Evolutionary conservation across 768 basidiomycete species (phyloP), one percentile per base, ranked within the genome.

Genomic region (Suillus discolor): DNA sequence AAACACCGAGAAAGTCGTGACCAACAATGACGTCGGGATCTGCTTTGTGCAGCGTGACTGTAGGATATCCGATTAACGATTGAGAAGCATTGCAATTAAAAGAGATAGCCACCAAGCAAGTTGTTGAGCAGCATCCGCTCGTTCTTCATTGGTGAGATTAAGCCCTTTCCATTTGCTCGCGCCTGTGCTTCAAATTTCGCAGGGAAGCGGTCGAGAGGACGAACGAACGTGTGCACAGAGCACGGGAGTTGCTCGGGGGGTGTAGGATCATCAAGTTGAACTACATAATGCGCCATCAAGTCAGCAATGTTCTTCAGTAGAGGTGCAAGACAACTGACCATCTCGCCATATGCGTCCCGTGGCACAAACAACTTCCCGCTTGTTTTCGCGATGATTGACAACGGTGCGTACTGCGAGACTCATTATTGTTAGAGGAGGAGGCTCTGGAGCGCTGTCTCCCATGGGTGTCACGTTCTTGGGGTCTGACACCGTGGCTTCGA

Each of bases 11-110:
- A 75, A 99, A 97, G 62, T 98, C 96, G 71, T 99, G 95, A 0
- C 97, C 96, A 42, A 99, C 85, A 62, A 99, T 87, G 25, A 98
- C 87, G 71, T 99, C 97, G 0, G 97, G 96, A 72, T 99, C 97
- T 23, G 92, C 85, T 72, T 91, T 91, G 73, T 92, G 85, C 53
- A 99, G 84, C 6, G 88, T 84, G 67, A 86, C 93, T 92, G 69
- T 44, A 64, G 53, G 41, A 39, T 23, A 18, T 42, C 23, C 68
- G 61, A 57, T 67, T 34, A 66, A 47, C 34, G 16, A 36, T 36
- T 42, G 47, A 23, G 31, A 5, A 34, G 15, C 28, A 28, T 23
- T 34, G 57, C 38, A 8, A 6, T 25, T 2, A 23, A 63, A 1
- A 4, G n/a, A 45, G 13, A 39, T 20, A 34, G 66, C 47, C 73